A percentile compares a stretch with the other conserved stretches of the same genome.
These are phyloP conservation scores for Penicillium antarcticum DNA, from an alignment of 495 filamentous ascomycete genomes.

Conservation along the genomic window DNA sequence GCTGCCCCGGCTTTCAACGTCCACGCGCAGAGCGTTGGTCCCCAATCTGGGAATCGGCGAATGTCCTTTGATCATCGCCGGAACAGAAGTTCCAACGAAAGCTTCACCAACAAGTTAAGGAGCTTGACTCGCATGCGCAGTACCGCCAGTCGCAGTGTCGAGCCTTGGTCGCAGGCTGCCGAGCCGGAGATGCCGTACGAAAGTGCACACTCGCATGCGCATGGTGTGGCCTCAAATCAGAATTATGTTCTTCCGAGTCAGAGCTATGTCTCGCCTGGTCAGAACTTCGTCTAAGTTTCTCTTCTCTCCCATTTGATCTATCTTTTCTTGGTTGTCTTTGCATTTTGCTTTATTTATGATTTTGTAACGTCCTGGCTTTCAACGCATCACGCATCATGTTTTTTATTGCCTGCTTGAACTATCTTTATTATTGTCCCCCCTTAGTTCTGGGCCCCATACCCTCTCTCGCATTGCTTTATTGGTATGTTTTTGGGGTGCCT, in stretches of 20 bases:
- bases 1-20: conserved; percentile 30
- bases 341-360: neutral
- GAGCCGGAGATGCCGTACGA: conserved; percentile 33
- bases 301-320: neutral
- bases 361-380: neutral
- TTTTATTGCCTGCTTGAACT: neutral
- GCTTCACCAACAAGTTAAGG: conserved; percentile 59
- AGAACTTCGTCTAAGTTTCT: neutral
- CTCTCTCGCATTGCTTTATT: conserved; percentile 5
- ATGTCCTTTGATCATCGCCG: conserved; percentile 59
- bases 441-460: conserved; percentile 14
- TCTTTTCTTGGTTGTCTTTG: neutral
- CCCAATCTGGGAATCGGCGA: conserved; percentile 22
- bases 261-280: conserved; percentile 2
- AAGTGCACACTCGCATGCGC: conserved; percentile 15
- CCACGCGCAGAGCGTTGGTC: conserved; percentile 14
- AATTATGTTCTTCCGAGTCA: conserved; percentile 11
- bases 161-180: conserved; percentile 22
- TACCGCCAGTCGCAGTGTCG: conserved; percentile 52
- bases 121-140: conserved; percentile 68
- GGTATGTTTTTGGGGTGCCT: neutral
- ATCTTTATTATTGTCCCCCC: neutral
- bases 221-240: neutral
- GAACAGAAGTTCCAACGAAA: conserved; percentile 65
- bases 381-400: conserved; percentile 1